Evolutionary conservation across 495 filamentous ascomycete genomes (phyloP), one percentile per base, ranked within the genome.

Genomic region (Friedmanniomyces endolithicus): DNA sequence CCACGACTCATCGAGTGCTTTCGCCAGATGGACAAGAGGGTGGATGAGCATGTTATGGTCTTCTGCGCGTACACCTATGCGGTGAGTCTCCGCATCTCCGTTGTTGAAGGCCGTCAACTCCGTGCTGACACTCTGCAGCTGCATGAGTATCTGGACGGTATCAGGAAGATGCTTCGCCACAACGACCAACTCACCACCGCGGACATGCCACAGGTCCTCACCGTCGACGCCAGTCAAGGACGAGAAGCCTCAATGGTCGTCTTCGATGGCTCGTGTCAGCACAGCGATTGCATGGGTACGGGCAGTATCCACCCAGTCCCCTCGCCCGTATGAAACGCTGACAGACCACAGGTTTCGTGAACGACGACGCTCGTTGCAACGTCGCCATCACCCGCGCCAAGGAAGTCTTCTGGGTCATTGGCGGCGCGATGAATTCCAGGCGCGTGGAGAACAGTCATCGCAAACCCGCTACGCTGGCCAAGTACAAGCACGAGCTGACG

Each of bases 311-410:
- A 14, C 6, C 37, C 37, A n/a, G 12, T 14, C 14, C 37, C 6
- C 6, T 41, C 16, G 6, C 14, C 37, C 14, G 12, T 14, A 19
- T 14, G 4, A 41, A 4, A 41, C 17, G 17, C 37, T 41, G 17
- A 41, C 37, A 19, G 14, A 14, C 20, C 2, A 6, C 25, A 47
- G 52, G 52, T 25, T 56, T 56, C 54, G 41, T 56, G 33, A 23
- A 50, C 48, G 46, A 48, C 39, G 23, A 41, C 11, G 23, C 23
- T 4, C 54, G 54, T 17, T 50, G 17, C 46, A 56, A 50, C 27
- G 54, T 50, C 7, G 48, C 54, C 25, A 27, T 51, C 31, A 56
- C 54, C 6, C 54, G 54, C 8, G 54, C 54, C 20, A 56, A 56
- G 35, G 54, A 48, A 11, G 54, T 56, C 31, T 27, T 50, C 17